Evolutionary conservation across 176 grass and related monocot genomes (phyloP).

Genomic region (Oryza officinalis): DNA sequence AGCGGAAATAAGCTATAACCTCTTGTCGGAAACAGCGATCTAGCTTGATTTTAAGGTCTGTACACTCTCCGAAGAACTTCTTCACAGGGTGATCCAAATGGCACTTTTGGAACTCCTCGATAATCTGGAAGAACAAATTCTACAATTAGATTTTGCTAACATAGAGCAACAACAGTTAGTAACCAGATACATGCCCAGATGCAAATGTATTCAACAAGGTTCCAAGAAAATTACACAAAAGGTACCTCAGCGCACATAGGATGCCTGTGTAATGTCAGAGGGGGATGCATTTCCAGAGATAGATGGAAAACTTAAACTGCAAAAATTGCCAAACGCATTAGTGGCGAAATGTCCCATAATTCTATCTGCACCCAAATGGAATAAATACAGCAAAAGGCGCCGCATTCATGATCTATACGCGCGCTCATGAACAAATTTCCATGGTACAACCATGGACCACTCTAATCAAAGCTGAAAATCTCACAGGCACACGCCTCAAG

Average conservation of each 20-base stretch:
- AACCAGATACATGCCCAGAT: neutral
- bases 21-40: slow-evolving; percentile 73
- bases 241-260: slow-evolving; percentile 55
- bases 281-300: slow-evolving; percentile 51
- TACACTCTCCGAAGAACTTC: slow-evolving; percentile 79
- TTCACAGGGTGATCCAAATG: slow-evolving; percentile 65
- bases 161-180: neutral
- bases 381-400: neutral
- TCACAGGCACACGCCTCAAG: neutral
- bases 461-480: neutral
- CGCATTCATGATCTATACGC: too few species aligned
- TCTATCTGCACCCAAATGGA: neutral
- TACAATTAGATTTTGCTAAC: neutral
- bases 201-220: neutral
- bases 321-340: neutral
- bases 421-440: neutral
- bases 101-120: slow-evolving; percentile 80
- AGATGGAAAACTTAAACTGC: slow-evolving; percentile 6
- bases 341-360: neutral
- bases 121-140: slow-evolving; percentile 47
- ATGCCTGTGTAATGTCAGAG: slow-evolving; percentile 50
- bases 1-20: slow-evolving; percentile 8
- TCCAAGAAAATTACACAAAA: neutral
- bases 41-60: slow-evolving; percentile 77
- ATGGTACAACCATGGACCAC: neutral